Base-by-base conservation (phyloP, 2,329 filamentous ascomycete species). In the Neopestalotiopsis sp. region DNA sequence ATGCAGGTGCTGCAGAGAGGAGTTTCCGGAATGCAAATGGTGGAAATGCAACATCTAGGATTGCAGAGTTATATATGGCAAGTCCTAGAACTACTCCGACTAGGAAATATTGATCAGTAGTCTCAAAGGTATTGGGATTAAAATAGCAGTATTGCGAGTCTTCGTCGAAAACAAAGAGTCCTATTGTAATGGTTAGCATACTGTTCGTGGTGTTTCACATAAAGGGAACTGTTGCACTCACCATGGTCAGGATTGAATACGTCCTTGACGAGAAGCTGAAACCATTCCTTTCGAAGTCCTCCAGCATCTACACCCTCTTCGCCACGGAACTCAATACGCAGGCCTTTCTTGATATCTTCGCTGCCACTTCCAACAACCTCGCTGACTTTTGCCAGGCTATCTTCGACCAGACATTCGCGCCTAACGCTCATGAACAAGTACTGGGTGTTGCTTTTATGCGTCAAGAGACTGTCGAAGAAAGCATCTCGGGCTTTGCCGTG, bases 21-120 rank as follows among this genome's bases (percentile, higher is more conserved):
- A 98, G 86, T 79, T 97, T 97, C 72, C 94, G 91, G 77, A 97
- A 98, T 1, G 93, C 91, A 78, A 97, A 97, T 0, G 94, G 93
- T 1, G 95, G 95, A 24, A 98, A 86, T 1, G 94, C 92, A 63
- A 97, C 88, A 76, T 97, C 95, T 20, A 98, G 84, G 73, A 97
- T 97, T 0, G 94, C 97, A 2, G 94, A 97, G 79, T 98, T 97
- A 82, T 97, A 97, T 70, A 98, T 97, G 14, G 95, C 95, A 69
- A 98, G 84, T 0, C 95, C 95, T 67, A 98, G 87, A 7, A 97
- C 87, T 13, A 96, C 93, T 0, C 95, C 95, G 34, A 98, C 92
- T 28, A 97, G 86, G 77, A 96, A 97, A 80, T 93, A 98, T 73
- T 97, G 94, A 76, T 97, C 94, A 0, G 94, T 95, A 0, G 93